phyloP scores from a whole-genome alignment of 352 stramenopile species.

The Phytopythium litorale region DNA sequence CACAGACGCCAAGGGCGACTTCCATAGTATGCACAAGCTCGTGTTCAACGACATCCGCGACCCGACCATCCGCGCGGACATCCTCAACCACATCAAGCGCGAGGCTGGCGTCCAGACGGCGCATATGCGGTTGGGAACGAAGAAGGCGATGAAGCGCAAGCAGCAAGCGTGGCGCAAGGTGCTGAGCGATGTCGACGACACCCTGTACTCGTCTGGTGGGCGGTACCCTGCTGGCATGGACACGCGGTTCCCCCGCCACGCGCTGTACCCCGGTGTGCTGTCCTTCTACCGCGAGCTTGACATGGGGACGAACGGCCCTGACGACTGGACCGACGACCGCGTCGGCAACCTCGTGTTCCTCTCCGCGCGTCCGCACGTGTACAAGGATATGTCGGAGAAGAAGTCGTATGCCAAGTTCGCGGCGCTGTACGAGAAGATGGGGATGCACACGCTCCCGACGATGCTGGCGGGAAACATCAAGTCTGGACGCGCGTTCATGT shows the following conservation, averaged over 20 bases:
- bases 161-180: conserved; percentile 97
- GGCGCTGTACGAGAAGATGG: conserved; percentile 87
- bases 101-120: conserved; percentile 93
- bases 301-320: conserved; percentile 87
- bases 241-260: conserved; percentile 88
- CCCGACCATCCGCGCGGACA: conserved; percentile 84
- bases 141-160: conserved; percentile 65
- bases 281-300: conserved; percentile 98
- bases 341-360: conserved; percentile 98
- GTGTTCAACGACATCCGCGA: conserved; percentile 96
- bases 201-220: conserved; percentile 94
- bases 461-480: conserved; percentile 93
- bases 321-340: conserved; percentile 86
- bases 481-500: conserved; percentile 94
- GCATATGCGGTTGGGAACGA: conserved; percentile 91
- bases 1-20: conserved; percentile 96
- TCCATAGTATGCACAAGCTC: conserved; percentile 97
- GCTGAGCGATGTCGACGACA: conserved; percentile 98
- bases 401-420: conserved; percentile 97
- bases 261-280: conserved; percentile 97
- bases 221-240: conserved; percentile 95
- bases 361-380: conserved; percentile 97
- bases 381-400: conserved; percentile 98
- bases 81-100: conserved; percentile 94
- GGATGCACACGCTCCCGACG: conserved; percentile 95